phyloP scores from a whole-genome alignment of 2,329 filamentous ascomycete species.

The Emmonsiellopsis sp. region DNA sequence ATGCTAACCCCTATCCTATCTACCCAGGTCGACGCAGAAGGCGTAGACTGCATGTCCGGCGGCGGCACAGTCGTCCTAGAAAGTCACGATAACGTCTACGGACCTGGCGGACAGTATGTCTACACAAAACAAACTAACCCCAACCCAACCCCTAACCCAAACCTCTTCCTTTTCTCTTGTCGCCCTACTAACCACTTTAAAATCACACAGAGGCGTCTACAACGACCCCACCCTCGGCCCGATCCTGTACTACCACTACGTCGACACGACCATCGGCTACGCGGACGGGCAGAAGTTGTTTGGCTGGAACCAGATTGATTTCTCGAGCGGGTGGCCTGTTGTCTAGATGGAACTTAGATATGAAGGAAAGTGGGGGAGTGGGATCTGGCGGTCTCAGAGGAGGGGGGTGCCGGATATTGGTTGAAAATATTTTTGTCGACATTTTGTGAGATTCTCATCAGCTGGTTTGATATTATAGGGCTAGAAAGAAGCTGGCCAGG shows the following conservation, averaged over 20 bases:
- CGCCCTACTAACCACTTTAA: neutral
- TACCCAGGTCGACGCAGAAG: conserved; percentile 41
- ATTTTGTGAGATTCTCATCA: too few species aligned
- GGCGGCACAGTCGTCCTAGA: conserved; percentile 55
- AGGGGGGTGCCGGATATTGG: too few species aligned
- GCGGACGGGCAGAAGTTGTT: conserved; percentile 39
- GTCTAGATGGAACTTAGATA: conserved; percentile 18
- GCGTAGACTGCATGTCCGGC: conserved; percentile 44
- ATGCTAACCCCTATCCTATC: neutral
- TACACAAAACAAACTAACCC: too few species aligned
- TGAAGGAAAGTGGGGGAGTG: too few species aligned
- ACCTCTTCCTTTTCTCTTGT: neutral
- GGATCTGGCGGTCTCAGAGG: too few species aligned
- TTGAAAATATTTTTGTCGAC: too few species aligned
- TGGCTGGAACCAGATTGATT: conserved; percentile 39
- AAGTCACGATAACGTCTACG: conserved; percentile 53
- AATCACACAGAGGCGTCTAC: conserved; percentile 19
- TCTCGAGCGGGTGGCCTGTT: conserved; percentile 38
- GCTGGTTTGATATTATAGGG: too few species aligned
- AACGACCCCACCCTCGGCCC: conserved; percentile 35
- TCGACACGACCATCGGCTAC: conserved; percentile 47
- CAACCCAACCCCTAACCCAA: too few species aligned
- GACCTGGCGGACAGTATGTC: conserved; percentile 57
- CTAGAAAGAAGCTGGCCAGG: too few species aligned
- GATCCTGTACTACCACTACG: conserved; percentile 56